These are phyloP conservation scores for Craterostigma plantagineum DNA, from an alignment of 257 asterid genomes.

Conservation along the genomic window DNA sequence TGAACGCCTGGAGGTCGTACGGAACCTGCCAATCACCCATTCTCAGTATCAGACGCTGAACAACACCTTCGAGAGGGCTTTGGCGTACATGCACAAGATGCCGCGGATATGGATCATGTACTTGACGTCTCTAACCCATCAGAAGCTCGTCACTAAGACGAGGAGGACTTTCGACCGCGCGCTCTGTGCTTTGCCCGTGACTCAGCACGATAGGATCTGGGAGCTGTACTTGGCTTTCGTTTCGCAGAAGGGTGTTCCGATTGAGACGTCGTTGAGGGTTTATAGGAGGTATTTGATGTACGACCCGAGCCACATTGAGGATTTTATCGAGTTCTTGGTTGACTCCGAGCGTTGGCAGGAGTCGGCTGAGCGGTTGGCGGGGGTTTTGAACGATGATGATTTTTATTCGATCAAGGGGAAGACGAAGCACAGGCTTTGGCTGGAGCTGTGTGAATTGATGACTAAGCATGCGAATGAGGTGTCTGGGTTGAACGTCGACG, in stretches of 20 bases:
- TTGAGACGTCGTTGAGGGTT: conserved; percentile 83
- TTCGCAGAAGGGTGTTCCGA: conserved; percentile 74
- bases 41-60: conserved; percentile 44
- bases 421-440: conserved; percentile 78
- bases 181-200: conserved; percentile 78
- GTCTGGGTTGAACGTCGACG: conserved; percentile 85
- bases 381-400: conserved; percentile 68
- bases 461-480: conserved; percentile 72
- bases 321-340: conserved; percentile 73
- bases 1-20: conserved; percentile 68
- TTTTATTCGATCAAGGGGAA: conserved; percentile 84
- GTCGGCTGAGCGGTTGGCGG: conserved; percentile 79
- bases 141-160: conserved; percentile 51
- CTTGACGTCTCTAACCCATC: conserved; percentile 44
- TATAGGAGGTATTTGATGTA: conserved; percentile 90
- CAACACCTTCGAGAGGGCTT: conserved; percentile 87
- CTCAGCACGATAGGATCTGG: conserved; percentile 92
- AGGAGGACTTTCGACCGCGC: conserved; percentile 77
- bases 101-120: conserved; percentile 89
- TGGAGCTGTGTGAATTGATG: conserved; percentile 82
- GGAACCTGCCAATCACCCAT: conserved; percentile 50
- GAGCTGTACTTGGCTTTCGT: conserved; percentile 61
- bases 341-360: conserved; percentile 88
- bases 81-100: conserved; percentile 96
- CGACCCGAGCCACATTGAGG: conserved; percentile 92